These are phyloP conservation scores for Coemansia sp. DNA, from an alignment of 192 early-diverging fungal genomes.

Conservation along the genomic window DNA sequence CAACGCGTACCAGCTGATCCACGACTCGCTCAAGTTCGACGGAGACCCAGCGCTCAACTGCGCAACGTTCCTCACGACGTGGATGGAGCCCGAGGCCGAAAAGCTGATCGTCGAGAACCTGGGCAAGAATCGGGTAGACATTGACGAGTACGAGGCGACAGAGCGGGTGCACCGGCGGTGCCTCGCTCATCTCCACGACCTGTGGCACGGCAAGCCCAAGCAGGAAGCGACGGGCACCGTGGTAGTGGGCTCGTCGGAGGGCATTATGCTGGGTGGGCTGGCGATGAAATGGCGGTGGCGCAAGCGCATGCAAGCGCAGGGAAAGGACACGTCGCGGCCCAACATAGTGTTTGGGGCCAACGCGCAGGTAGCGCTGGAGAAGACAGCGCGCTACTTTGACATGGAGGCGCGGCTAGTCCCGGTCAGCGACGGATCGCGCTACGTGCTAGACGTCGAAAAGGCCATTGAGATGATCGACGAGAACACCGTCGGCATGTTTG, in stretches of 20 bases:
- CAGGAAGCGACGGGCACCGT: slow-evolving; percentile 67
- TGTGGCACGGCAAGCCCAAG: slow-evolving; percentile 63
- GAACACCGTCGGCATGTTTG: slow-evolving; percentile 82
- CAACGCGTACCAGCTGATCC: slow-evolving; percentile 73
- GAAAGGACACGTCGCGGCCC: slow-evolving; percentile 70
- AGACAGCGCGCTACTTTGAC: slow-evolving; percentile 78
- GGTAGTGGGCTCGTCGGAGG: slow-evolving; percentile 82
- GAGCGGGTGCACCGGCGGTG: slow-evolving; percentile 70
- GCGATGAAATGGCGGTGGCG: slow-evolving; percentile 85
- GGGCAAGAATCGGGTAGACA: slow-evolving; percentile 75
- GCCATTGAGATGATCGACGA: slow-evolving; percentile 76
- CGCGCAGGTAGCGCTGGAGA: slow-evolving; percentile 76
- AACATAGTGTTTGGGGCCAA: slow-evolving; percentile 81
- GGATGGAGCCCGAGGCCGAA: slow-evolving; percentile 84
- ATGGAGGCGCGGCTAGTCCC: slow-evolving; percentile 72
- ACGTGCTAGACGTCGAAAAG: slow-evolving; percentile 65
- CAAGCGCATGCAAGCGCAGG: slow-evolving; percentile 59
- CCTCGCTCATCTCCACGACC: slow-evolving; percentile 69
- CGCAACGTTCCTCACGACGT: slow-evolving; percentile 79
- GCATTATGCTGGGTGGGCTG: slow-evolving; percentile 74
- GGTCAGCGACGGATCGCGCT: slow-evolving; percentile 58
- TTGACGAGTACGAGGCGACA: slow-evolving; percentile 74
- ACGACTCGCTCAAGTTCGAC: slow-evolving; percentile 78
- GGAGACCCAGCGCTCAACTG: slow-evolving; percentile 79
- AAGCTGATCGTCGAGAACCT: slow-evolving; percentile 77